Percentiles rank a stretch among this genome's conserved stretches.
Evolutionary conservation across 1,139 yeast species (phyloP).

Genomic region (Saccharomyces hybrid): DNA sequence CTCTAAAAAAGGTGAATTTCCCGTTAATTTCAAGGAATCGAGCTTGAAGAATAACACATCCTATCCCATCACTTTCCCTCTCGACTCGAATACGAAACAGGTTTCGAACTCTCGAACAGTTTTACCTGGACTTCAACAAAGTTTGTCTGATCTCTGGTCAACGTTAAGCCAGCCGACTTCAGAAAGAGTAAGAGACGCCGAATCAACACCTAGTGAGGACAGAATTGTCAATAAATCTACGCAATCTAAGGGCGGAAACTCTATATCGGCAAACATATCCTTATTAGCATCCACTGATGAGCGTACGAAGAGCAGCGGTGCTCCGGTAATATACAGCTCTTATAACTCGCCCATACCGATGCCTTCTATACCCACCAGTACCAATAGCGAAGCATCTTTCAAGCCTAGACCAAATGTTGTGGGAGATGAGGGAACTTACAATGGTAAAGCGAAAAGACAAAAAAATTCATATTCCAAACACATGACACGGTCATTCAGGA

Average conservation of each 20-base stretch:
- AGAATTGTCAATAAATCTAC: not conserved
- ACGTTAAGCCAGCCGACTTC: not conserved
- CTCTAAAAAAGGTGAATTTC: not conserved
- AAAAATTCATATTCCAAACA: constrained; percentile 12
- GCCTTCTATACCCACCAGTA: not conserved
- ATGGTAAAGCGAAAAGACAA: constrained; percentile 25
- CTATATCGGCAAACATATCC: not conserved
- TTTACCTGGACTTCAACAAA: constrained; percentile 8
- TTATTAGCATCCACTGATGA: not conserved
- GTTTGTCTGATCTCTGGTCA: constrained; percentile 9
- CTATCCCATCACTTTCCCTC: not conserved
- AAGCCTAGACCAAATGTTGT: not conserved
- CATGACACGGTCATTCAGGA: constrained; percentile 21
- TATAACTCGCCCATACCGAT: not conserved
- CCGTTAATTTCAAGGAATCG: not conserved
- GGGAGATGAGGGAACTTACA: not conserved
- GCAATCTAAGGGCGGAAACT: not conserved
- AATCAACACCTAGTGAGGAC: not conserved
- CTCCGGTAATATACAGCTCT: not conserved
- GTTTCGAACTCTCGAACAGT: not conserved
- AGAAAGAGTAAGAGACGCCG: not conserved
- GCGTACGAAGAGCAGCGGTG: not conserved
- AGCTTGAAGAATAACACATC: not conserved
- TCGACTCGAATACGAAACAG: not conserved
- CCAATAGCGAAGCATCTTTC: not conserved